Base-by-base conservation (phyloP, 495 filamentous ascomycete species). In the Penicillium alfredii region DNA sequence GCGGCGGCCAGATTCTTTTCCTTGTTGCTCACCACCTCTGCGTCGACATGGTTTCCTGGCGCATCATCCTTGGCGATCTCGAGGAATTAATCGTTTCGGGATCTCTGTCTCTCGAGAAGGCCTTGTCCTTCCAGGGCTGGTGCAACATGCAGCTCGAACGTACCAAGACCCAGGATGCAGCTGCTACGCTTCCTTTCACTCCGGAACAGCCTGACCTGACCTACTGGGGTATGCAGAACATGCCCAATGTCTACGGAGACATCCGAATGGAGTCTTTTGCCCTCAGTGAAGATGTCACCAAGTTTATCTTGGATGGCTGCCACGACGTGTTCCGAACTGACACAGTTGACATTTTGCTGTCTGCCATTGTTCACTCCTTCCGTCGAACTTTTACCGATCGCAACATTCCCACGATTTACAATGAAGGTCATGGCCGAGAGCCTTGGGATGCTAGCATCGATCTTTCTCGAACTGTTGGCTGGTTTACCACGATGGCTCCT, bases 41-140 rank as follows among this genome's bases (percentile, higher is more conserved):
- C 12, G 68, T 86, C 34, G 83, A 87, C 48, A 71, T 83, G 30
- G 74, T 81, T 0, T 86, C 83, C 2, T 86, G 81, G 81, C 67
- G 76, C 17, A 67, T 82, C 37, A 72, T 86, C 20, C 64, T 82
- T 10, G 64, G 81, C 18, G 83, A 87, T 35, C 51, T 86, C 2
- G 74, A 84, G 42, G 74, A 82, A 28, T 53, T 79, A 2, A 54
- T 87, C n/a, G 45, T 64, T 4, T 49, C 56, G 11, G 63, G 64
- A 2, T 55, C 60, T 9, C 29, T 63, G 6, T 50, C 52, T 10
- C 56, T 58, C 13, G 62, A 71, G 4, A 61, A 60, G 19, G 53
- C 63, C 4, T 60, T 83, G 22, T 73, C 81, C 0, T 85, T 83
- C 58, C 74, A 81, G 53, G 71, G 66, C 35, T 86, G 81, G 82